Percentiles rank a stretch among this genome's conserved stretches.
phyloP scores from a whole-genome alignment of 257 asterid genomes.

The Solanum habrochaites region DNA sequence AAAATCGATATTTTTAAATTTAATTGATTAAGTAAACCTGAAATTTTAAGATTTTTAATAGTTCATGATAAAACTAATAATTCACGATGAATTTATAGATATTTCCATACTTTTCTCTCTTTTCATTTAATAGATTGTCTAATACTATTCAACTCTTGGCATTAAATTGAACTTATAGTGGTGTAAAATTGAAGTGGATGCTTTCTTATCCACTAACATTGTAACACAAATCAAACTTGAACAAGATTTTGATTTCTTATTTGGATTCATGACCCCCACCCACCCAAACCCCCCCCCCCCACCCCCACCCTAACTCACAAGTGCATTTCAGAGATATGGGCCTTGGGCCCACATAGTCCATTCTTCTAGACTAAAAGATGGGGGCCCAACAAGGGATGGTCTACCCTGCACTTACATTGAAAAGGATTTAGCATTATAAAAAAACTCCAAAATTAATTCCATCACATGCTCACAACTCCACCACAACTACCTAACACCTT shows the following conservation, averaged over 20 bases:
- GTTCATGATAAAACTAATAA: too few relatives aligned
- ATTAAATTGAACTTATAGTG: background rate
- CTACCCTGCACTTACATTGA: background rate
- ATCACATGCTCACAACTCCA: constrained; percentile 3
- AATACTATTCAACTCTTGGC: background rate
- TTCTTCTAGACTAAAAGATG: background rate
- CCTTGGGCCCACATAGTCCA: background rate
- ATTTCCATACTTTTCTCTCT: background rate
- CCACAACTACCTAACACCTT: background rate
- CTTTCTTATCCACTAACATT: background rate
- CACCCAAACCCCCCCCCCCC: background rate
- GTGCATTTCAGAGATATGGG: background rate
- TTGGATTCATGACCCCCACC: background rate
- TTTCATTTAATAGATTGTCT: background rate
- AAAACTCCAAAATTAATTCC: background rate
- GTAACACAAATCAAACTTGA: background rate
- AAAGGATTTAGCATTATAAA: background rate
- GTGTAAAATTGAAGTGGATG: background rate
- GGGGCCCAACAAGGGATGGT: background rate
- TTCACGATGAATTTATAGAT: too few relatives aligned
- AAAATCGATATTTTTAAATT: too few relatives aligned
- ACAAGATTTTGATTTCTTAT: background rate
- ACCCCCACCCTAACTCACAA: background rate
- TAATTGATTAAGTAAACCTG: too few relatives aligned
- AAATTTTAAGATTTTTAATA: too few relatives aligned